Base-by-base conservation (phyloP, 148 eudicot species). In the Chenopodium berlandieri region DNA sequence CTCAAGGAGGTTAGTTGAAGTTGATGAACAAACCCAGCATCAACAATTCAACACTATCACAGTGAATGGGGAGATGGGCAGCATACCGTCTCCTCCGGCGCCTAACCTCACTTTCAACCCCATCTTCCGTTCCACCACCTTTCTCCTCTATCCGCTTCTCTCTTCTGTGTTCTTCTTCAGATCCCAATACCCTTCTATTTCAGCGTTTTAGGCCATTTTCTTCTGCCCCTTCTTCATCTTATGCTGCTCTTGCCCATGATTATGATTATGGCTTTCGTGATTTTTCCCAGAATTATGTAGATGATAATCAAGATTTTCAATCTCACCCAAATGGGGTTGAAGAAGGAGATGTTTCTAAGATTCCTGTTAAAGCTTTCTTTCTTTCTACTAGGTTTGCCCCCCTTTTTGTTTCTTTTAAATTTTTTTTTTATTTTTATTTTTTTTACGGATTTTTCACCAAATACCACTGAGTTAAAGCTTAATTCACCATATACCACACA, bases 31-130 rank as follows among this genome's bases (percentile, higher is more conserved):
- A 54, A 65, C 6, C 7, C 44, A 40, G 7, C 44, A 40, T 40
- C 5, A 5, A 4, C 44, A 40, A 40, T 63, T 14, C 66, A 50
- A 3, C 46, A 56, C 63, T 60, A 47, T 19, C 83, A 30, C 23
- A 58, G 76, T 85, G 79, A 89, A 95, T 93, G 98, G 94, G 94
- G 89, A 95, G 97, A 92, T 92, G 93, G 91, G 85, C 75, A 85
- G 82, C 86, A 52, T 83, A 81, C 78, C 83, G 82, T 48, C 82
- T 87, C 83, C 83, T 95, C 68, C 86, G 88, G 58, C 87, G 77
- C 80, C 73, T 90, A 81, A 86, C 91, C 11, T 62, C 89, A 0
- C 3, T 46, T 0, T 73, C 64, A 50, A 4, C 32, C 4, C 34
- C 76, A 52, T 73, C 77, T 73, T 73, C 76, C 30, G 46, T 6